Evolutionary conservation across 2,329 filamentous ascomycete genomes (phyloP).

Genomic region (Hymenoscyphus fructigenus): DNA sequence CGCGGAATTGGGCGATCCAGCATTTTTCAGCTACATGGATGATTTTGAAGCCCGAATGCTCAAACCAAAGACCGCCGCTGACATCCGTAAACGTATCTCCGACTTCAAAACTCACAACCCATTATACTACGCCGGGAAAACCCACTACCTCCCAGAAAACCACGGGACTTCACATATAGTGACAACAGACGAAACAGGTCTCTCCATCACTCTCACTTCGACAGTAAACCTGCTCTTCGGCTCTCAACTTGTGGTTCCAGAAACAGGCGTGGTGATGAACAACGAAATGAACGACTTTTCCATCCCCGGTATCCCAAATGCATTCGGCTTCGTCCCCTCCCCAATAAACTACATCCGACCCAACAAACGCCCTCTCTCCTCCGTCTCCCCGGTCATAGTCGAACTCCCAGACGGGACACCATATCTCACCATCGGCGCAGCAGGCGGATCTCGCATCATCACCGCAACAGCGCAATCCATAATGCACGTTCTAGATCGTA

Average conservation of each 20-base stretch:
- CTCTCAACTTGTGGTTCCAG: constrained; percentile 72
- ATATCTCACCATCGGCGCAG: constrained; percentile 70
- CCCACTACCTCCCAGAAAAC: constrained; percentile 65
- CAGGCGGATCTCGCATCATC: constrained; percentile 81
- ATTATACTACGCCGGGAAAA: constrained; percentile 69
- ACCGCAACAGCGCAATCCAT: constrained; percentile 74
- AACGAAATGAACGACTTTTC: constrained; percentile 79
- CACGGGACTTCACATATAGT: constrained; percentile 75
- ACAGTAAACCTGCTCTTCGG: constrained; percentile 90
- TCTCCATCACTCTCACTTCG: constrained; percentile 79
- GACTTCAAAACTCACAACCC: constrained; percentile 72
- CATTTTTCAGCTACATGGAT: constrained; percentile 63
- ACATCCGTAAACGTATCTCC: constrained; percentile 65
- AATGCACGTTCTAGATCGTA: constrained; percentile 69
- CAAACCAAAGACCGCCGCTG: constrained; percentile 54
- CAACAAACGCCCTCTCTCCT: constrained; percentile 79
- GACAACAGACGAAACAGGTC: constrained; percentile 67
- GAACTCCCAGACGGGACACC: constrained; percentile 65
- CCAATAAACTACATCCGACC: constrained; percentile 79
- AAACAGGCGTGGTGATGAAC: constrained; percentile 55
- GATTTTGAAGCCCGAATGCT: constrained; percentile 69
- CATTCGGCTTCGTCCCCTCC: constrained; percentile 81
- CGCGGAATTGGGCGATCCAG: constrained; percentile 78
- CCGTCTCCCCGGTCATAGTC: constrained; percentile 76
- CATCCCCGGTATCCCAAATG: constrained; percentile 73